These are phyloP conservation scores for Harrya chromipes DNA, from an alignment of 768 basidiomycete species.

Conservation along the genomic window DNA sequence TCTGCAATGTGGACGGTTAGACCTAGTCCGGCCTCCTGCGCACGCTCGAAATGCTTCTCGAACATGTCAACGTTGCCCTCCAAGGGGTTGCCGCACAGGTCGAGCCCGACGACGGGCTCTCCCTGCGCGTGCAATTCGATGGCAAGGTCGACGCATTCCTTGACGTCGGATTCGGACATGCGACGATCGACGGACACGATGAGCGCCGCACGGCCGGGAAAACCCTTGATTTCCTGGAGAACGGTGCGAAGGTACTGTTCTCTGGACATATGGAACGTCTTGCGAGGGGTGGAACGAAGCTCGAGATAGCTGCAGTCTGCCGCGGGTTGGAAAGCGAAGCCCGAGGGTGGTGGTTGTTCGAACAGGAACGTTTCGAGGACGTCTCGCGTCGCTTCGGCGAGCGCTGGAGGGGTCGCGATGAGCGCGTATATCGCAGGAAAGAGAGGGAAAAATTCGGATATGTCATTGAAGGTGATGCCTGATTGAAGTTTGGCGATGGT, in stretches of 20 bases:
- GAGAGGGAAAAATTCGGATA: conserved; percentile 70
- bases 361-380: conserved; percentile 63
- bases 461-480: conserved; percentile 44
- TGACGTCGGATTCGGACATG: conserved; percentile 51
- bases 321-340: conserved; percentile 30
- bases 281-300: conserved; percentile 76
- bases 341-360: conserved; percentile 19
- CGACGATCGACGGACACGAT: conserved; percentile 76
- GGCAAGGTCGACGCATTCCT: conserved; percentile 59
- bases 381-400: conserved; percentile 56
- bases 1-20: conserved; percentile 86
- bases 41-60: conserved; percentile 48
- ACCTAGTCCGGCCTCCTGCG: conserved; percentile 57
- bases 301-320: conserved; percentile 74
- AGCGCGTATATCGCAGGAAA: conserved; percentile 80
- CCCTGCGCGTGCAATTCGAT: conserved; percentile 52
- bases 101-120: conserved; percentile 68
- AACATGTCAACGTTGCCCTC: conserved; percentile 56
- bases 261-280: conserved; percentile 54
- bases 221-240: conserved; percentile 60
- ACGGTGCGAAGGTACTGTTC: conserved; percentile 63
- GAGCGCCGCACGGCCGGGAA: conserved; percentile 51
- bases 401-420: conserved; percentile 55
- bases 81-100: conserved; percentile 75
- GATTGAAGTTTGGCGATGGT: conserved; percentile 42